Conservation (phyloP, 345 rosid species). For the Fremontodendron californicum region DNA sequence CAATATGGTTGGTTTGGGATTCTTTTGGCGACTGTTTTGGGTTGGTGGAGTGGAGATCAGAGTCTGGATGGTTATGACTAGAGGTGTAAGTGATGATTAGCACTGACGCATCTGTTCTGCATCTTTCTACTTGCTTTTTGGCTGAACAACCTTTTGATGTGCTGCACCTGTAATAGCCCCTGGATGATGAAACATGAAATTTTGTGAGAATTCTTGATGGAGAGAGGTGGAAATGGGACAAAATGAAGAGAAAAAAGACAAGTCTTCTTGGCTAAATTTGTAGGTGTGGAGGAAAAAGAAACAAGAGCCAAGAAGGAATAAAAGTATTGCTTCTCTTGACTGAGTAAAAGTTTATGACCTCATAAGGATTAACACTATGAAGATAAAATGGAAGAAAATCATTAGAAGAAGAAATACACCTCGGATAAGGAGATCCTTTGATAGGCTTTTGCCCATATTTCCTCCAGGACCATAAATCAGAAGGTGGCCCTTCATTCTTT, state of each 20-base stretch:
- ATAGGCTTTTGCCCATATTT: conserved; percentile 75
- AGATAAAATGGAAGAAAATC: neutral
- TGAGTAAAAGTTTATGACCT: neutral
- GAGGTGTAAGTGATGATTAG: conserved; percentile 66
- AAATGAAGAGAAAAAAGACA: neutral
- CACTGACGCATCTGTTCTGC: conserved; percentile 63
- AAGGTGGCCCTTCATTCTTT: conserved; percentile 63
- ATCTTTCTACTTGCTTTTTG: conserved; percentile 67
- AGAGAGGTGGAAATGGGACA: neutral
- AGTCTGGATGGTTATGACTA: conserved; percentile 60
- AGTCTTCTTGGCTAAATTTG: neutral
- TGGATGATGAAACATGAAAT: neutral
- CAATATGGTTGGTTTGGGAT: conserved; percentile 4
- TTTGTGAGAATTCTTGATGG: neutral
- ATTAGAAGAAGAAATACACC: conserved; percentile 23
- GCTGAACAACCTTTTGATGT: conserved; percentile 76
- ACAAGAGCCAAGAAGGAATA: neutral
- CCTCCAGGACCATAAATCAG: conserved; percentile 80
- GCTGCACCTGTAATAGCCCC: conserved; percentile 80
- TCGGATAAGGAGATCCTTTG: conserved; percentile 71
- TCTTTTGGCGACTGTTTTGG: conserved; percentile 27
- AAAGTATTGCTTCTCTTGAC: neutral
- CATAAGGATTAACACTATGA: neutral
- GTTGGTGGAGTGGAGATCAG: conserved; percentile 32
- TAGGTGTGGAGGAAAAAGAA: neutral